Evolutionary conservation across 163 green algal species (phyloP).

Genomic region (Trebouxia gelatinosa): DNA sequence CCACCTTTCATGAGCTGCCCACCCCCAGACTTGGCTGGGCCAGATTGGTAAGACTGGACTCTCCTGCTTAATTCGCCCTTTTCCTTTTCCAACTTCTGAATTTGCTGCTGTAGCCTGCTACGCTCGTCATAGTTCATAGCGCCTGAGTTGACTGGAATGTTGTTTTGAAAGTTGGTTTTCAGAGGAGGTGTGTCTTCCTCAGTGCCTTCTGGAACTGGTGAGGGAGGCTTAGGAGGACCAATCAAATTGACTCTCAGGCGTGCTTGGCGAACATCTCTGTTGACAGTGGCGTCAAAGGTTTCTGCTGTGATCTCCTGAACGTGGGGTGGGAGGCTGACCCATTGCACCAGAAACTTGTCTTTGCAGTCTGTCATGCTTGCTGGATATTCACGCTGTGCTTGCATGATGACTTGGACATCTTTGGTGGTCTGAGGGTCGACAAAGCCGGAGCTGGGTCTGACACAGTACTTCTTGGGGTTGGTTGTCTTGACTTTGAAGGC

Average conservation of each 20-base stretch:
- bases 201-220: conserved; percentile 64
- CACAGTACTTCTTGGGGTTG: conserved; percentile 81
- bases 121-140: conserved; percentile 28
- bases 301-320: conserved; percentile 45
- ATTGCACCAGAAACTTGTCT: conserved; percentile 86
- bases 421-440: conserved; percentile 62
- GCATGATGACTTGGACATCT: conserved; percentile 71
- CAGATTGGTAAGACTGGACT: conserved; percentile 22
- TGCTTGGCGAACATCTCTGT: conserved; percentile 48
- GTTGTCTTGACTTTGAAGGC: conserved; percentile 89
- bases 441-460: conserved; percentile 71
- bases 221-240: conserved; percentile 65
- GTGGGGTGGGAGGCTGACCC: conserved; percentile 33
- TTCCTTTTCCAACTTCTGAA: conserved; percentile 26
- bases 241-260: conserved; percentile 71
- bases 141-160: neutral
- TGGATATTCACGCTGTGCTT: conserved; percentile 73
- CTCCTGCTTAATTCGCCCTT: neutral
- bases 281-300: conserved; percentile 49
- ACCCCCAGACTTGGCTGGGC: conserved; percentile 9
- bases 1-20: conserved; percentile 19
- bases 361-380: conserved; percentile 65
- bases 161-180: conserved; percentile 29
- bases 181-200: conserved; percentile 46
- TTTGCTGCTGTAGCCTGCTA: conserved; percentile 28